phyloP scores from a whole-genome alignment of 768 basidiomycete genomes.

The Asterophora lycoperdoides region DNA sequence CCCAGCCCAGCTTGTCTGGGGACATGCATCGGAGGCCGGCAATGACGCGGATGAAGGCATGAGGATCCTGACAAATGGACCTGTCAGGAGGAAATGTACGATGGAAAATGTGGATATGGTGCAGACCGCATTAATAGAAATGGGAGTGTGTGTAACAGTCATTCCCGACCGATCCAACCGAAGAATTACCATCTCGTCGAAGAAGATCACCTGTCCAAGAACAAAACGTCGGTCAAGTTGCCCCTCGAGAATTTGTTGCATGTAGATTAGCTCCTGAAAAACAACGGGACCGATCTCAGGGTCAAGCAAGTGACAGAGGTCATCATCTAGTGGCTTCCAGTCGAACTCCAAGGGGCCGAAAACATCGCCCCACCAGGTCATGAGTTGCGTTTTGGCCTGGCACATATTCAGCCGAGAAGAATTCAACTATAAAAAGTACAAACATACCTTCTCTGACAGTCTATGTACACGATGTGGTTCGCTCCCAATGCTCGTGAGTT shows the following conservation, averaged over 20 bases:
- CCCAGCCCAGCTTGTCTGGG: no score
- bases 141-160: constrained; percentile 3
- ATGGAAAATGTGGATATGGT: no score
- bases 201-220: constrained; percentile 4
- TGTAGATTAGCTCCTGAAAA: constrained; percentile 3
- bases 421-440: not conserved
- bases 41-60: no score
- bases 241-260: constrained; percentile 10
- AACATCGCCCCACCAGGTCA: constrained; percentile 1
- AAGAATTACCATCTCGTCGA: constrained; percentile 5
- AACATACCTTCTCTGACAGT: not conserved
- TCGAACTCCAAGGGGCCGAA: not conserved
- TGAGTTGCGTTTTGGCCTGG: no score
- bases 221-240: constrained; percentile 12
- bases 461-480: not conserved
- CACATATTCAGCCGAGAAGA: no score
- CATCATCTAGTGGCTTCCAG: not conserved
- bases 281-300: not conserved
- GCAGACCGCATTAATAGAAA: constrained; percentile 10
- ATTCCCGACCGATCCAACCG: constrained; percentile 11
- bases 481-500: not conserved
- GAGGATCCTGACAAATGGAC: constrained; percentile 1
- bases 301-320: not conserved
- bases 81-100: no score
- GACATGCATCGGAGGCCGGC: no score